These are phyloP conservation scores for Aspergillus niger DNA, from an alignment of 2,329 filamentous ascomycete species.

Conservation along the genomic window DNA sequence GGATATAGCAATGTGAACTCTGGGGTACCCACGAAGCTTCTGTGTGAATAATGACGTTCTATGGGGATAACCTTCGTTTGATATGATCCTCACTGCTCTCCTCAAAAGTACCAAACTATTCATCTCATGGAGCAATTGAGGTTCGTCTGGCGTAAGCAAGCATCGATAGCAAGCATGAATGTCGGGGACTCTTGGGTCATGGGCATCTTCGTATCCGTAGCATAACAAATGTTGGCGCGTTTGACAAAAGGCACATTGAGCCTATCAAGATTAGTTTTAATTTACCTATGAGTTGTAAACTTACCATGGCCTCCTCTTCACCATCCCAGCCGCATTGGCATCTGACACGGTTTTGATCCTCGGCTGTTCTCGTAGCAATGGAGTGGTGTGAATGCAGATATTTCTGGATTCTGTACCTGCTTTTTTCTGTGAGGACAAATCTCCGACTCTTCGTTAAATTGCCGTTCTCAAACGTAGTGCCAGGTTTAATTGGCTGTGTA, in stretches of 20 bases:
- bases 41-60: constrained; percentile 29
- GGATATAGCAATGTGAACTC: neutral
- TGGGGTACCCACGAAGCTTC: constrained; percentile 33
- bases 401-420: constrained; percentile 21
- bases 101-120: constrained; percentile 31
- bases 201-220: constrained; percentile 44
- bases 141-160: constrained; percentile 37
- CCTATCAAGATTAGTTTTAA: constrained; percentile 31
- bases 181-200: constrained; percentile 44
- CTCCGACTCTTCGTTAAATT: constrained; percentile 3
- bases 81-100: constrained; percentile 31
- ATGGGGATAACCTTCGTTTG: constrained; percentile 33
- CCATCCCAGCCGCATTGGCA: constrained; percentile 47
- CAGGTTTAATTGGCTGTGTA: constrained; percentile 28
- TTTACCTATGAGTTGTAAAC: constrained; percentile 8
- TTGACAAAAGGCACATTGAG: constrained; percentile 48
- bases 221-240: constrained; percentile 51
- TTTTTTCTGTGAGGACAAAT: constrained; percentile 22
- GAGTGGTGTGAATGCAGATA: constrained; percentile 6
- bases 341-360: constrained; percentile 21
- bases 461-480: constrained; percentile 6
- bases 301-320: constrained; percentile 47
- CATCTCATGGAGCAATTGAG: constrained; percentile 30
- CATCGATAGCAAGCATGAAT: constrained; percentile 52
- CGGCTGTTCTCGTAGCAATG: neutral